Base-by-base conservation (phyloP, 179 eudicot species). In the Beta corolliflora region DNA sequence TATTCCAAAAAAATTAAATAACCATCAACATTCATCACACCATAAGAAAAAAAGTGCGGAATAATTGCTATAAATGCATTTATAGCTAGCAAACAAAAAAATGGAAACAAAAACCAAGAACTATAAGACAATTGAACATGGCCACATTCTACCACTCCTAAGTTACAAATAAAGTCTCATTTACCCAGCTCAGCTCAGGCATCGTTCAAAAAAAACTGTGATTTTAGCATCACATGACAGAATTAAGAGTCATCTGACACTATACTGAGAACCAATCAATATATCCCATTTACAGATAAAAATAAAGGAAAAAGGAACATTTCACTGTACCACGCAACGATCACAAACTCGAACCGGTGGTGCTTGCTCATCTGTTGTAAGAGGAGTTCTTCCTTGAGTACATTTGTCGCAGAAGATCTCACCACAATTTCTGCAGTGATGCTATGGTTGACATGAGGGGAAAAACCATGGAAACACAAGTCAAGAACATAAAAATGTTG, bases 381-480 rank as follows among this genome's bases (percentile, higher is more conserved):
- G 97, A 68, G 97, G 91, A 68, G 91, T 93, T 88, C 99, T 91
- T 31, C 98, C 99, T 87, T 96, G 98, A 61, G 99, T 96, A 80
- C 99, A 96, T 84, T 92, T 96, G 89, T 96, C 99, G 71, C 99
- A 96, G 83, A 91, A 94, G 25, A 96, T 93, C 78, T 94, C 99
- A 73, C 98, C 99, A 86, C 99, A 96, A 83, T 93, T 96, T 79
- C 98, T 90, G 85, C 99, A 96, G 88, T 96, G 99, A 84, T 96
- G 99, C 99, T 96, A 91, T 76, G 75, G 81, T 53, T 6, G 67
- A 70, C 81, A 82, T 77, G 56, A 60, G 44, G 74, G 58, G 44
- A 73, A 65, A 77, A 11, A 54, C 21, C 45, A 73, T 44, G 44
- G 55, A 71, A 78, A 41, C 9, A 67, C 46, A 59, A 63, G 73